A percentile compares a stretch with the other conserved stretches of the same genome.
These are phyloP conservation scores for Diaporthe ampelina DNA, from an alignment of 2,329 filamentous ascomycete species.

Conservation along the genomic window DNA sequence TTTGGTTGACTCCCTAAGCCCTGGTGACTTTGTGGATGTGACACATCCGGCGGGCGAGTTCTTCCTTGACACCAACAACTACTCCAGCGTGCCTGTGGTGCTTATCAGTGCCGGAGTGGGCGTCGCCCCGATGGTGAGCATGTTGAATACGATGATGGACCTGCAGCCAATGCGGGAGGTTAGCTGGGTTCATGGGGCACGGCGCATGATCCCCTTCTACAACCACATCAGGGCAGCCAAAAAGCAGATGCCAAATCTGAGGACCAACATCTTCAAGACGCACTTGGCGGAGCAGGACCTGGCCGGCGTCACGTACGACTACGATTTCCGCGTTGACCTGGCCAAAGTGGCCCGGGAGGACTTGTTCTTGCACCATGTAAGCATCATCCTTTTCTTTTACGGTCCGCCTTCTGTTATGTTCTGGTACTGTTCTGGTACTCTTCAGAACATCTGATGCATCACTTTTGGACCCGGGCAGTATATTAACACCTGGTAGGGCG, in stretches of 20 bases:
- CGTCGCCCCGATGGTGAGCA: conserved; percentile 71
- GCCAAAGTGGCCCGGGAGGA: conserved; percentile 58
- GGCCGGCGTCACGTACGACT: conserved; percentile 59
- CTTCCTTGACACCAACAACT: conserved; percentile 62
- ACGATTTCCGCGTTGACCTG: conserved; percentile 62
- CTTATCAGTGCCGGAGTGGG: conserved; percentile 74
- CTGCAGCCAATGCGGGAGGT: conserved; percentile 62
- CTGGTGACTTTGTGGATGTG: conserved; percentile 74
- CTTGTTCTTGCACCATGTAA: conserved; percentile 57
- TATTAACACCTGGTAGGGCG: conserved; percentile 42
- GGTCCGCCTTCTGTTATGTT: neutral
- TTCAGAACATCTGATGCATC: neutral
- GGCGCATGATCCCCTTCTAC: conserved; percentile 66
- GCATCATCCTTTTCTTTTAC: neutral
- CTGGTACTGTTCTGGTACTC: neutral
- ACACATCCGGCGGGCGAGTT: conserved; percentile 77
- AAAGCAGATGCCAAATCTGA: conserved; percentile 52
- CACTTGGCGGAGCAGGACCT: conserved; percentile 61
- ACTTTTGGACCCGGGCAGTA: neutral
- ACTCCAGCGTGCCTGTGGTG: conserved; percentile 64
- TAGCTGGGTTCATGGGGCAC: conserved; percentile 72
- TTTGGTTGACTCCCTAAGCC: conserved; percentile 72
- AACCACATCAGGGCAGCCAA: conserved; percentile 63
- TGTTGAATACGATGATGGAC: conserved; percentile 67
- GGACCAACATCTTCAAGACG: conserved; percentile 65